Percentiles rank a stretch among this genome's conserved stretches.
These are phyloP conservation scores for Talaromyces marneffei DNA, from an alignment of 2,329 filamentous ascomycete genomes.

Conservation along the genomic window DNA sequence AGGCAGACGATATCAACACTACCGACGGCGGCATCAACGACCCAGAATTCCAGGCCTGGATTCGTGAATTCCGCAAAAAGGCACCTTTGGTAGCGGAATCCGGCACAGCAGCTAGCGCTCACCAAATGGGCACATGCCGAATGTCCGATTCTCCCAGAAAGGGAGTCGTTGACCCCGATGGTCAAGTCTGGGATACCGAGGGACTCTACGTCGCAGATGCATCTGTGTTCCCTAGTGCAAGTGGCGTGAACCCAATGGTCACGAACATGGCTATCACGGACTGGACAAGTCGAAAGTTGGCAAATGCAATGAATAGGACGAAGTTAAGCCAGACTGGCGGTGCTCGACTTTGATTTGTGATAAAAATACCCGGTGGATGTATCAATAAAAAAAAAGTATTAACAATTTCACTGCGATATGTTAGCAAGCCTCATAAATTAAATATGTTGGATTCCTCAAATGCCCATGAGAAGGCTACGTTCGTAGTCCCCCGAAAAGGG, in stretches of 20 bases:
- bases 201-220: conserved; percentile 46
- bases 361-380: not conserved
- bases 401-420: not conserved
- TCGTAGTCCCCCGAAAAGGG: no score
- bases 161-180: conserved; percentile 41
- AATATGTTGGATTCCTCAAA: no score
- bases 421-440: not conserved
- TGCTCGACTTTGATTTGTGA: conserved; percentile 1
- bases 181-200: conserved; percentile 44
- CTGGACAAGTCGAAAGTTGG: conserved; percentile 40
- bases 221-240: conserved; percentile 47
- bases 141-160: conserved; percentile 40
- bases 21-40: conserved; percentile 48
- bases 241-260: conserved; percentile 49
- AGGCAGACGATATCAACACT: conserved; percentile 19
- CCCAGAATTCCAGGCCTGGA: conserved; percentile 50
- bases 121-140: conserved; percentile 49
- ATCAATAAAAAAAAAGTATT: not conserved
- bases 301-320: conserved; percentile 23
- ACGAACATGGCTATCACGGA: conserved; percentile 48
- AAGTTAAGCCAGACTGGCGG: conserved; percentile 9
- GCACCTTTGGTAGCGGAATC: conserved; percentile 46
- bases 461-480: no score
- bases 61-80: conserved; percentile 42
- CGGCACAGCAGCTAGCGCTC: conserved; percentile 40